Base-by-base conservation (phyloP, 2,329 filamentous ascomycete species). In the Xylariaceae sp. region DNA sequence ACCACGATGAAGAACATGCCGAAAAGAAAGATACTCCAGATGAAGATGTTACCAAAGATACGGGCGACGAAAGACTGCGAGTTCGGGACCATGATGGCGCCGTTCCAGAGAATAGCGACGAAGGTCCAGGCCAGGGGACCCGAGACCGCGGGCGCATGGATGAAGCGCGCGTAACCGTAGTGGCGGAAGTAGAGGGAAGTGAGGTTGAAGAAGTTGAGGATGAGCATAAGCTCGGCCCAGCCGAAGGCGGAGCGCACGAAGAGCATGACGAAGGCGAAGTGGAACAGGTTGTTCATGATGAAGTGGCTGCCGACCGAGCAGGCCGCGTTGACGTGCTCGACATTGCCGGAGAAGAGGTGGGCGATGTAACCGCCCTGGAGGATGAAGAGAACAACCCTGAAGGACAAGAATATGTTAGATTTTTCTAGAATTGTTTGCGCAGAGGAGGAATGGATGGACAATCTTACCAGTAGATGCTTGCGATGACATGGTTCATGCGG, bases 31-130 rank as follows among this genome's bases (percentile, higher is more conserved):
- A 93, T 86, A 30, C 87, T 85, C 92, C 92, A 96, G 69, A 96
- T 89, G 67, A 92, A 91, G 65, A 96, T 79, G 71, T 96, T 96
- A 55, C 89, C 91, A 23, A 94, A 83, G 65, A 96, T 87, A 52
- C 90, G 80, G n/a, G 89, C 87, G 1, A 87, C 80, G 3, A 91
- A 73, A 59, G 78, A 82, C 59, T 86, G 77, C 6, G 85, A 81
- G 70, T 90, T 80, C n/a, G 78, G 78, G n/a, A 93, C 83, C 71
- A 89, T 89, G 52, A 92, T 86, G 17, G 92, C 90, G 7, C 92
- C 92, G 67, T 91, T 90, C 90, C 90, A 96, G 79, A 92, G 93
- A 56, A 96, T 80, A 35, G 89, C 88, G 11, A 93, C 86, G 70
- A 94, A 89, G 11, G 88, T 92, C 89, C 90, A 96, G 1, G 88